Evolutionary conservation across 345 rosid genomes (phyloP), one percentile per base, ranked within the genome.

Genomic region (Populus simonii): DNA sequence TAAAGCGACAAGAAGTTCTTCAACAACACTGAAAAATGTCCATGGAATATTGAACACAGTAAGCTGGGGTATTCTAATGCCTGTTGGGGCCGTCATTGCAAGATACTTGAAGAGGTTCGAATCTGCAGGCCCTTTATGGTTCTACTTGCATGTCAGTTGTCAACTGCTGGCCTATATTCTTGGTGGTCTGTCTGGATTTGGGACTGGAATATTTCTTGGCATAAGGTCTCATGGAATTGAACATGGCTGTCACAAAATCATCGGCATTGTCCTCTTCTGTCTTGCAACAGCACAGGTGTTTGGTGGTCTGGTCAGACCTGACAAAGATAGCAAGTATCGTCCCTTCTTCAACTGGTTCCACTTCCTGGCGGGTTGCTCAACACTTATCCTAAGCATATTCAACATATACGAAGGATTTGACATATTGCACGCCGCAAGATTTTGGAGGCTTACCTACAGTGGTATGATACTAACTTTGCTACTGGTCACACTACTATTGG

Each of bases 11-110:
- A 20, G 41, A 67, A 39, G 6, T 22, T 10, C 70, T 31, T 16
- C 9, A 3, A 8, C 13, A 20, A 33, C 39, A 2, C 2, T 33
- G 13, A 67, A 67, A 67, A 31, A 67, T 17, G 63, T 78, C 33
- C 86, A 84, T 39, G 84, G 86, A 66, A 75, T 80, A 15, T 36
- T 84, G 74, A 84, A 80, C n/a, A 68, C 47, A 10, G 45, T 41
- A 0, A 80, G 86, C 55, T 84, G 84, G 86, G 84, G 84, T 11
- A 78, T 82, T 0, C 65, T 81, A 69, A 75, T 84, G 84, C 86
- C 84, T 9, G 17, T 72, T 13, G 84, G 86, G 47, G 82, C 80
- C 22, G 61, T 80, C n/a, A 68, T 78, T 22, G 86, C 86, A 20
- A 75, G 86, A 72, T 81, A 80, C 78, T 13, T 84, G 66, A 68